These are phyloP conservation scores for Diaporthe vexans DNA, from an alignment of 2,329 filamentous ascomycete species.

Conservation along the genomic window DNA sequence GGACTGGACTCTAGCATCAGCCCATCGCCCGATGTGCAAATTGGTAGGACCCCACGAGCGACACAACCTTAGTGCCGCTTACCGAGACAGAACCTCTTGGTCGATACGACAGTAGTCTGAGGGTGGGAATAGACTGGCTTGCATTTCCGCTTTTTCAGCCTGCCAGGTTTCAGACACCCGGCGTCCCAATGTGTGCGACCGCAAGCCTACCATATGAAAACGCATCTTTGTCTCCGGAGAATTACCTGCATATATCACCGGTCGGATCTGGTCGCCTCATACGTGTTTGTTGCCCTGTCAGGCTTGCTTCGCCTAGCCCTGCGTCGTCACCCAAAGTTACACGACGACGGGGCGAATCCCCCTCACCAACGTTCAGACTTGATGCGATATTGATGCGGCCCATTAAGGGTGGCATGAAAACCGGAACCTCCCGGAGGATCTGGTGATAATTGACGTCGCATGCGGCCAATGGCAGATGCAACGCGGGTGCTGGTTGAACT, in stretches of 20 bases:
- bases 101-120: not conserved
- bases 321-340: conserved; percentile 51
- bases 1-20: conserved; percentile 11
- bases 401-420: conserved; percentile 11
- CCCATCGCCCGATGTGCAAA: conserved; percentile 5
- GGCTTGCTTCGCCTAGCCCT: conserved; percentile 38
- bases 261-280: conserved; percentile 34
- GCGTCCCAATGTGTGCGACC: conserved; percentile 6
- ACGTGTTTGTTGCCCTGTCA: conserved; percentile 40
- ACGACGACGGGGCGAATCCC: conserved; percentile 44
- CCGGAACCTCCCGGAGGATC: conserved; percentile 30
- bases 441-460: conserved; percentile 31
- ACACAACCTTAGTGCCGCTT: conserved; percentile 17
- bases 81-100: conserved; percentile 13
- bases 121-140: conserved; percentile 2
- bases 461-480: conserved; percentile 17
- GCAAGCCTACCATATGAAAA: conserved; percentile 1
- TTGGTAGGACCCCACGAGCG: conserved; percentile 4
- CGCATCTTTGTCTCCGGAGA: conserved; percentile 24
- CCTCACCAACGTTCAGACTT: conserved; percentile 2
- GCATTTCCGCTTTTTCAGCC: conserved; percentile 8
- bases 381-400: conserved; percentile 37
- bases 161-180: conserved; percentile 5
- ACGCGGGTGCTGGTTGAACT: conserved; percentile 14
- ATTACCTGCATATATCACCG: conserved; percentile 28